Evolutionary conservation across 129 eudicot species (phyloP), one percentile per base, ranked within the genome.

Genomic region (Flaveria trinervia): DNA sequence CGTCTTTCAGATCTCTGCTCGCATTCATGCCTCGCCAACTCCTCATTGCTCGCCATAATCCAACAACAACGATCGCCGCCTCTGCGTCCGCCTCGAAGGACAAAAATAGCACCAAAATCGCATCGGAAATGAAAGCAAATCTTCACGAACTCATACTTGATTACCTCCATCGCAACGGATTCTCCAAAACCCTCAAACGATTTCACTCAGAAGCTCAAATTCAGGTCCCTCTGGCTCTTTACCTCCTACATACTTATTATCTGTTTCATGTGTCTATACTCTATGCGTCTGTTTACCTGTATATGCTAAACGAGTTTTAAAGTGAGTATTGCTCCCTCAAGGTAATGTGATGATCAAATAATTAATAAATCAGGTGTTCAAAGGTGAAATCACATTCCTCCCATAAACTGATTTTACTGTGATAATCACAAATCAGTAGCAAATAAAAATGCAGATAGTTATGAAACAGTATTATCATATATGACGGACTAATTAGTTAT

Each of bases 201-300:
- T 84, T 91, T 70, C 72, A 75, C 43, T 78, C 91, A 18, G 93
- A 85, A 84, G 89, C 93, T 76, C 79, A 77, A 56, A 65, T 88
- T 67, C 64, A 91, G 93, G 97, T 30, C 36, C 36, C 36, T 30
- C 30, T 26, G 30, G 3, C 30, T 26, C 36, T 30, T 4, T 30
- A 5, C 36, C 88, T 3, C 64, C 4, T 55, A 10, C 5, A 2
- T 22, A 7, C 9, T 2, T 9, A 22, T 8, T 59, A 0, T 57
- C 10, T 57, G 23, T 18, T 17, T 18, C 10, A n/a, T 11, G 0
- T 45, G 50, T 45, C 2, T 45, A 8, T 45, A 23, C 50, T 45
- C 2, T 8, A 9, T 45, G 41, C 41, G 7, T 36, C 41, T 55
- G 23, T 57, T 9, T 57, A 2, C 14, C 12, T 22, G 14, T 9